Evolutionary conservation across 1,139 yeast genomes (phyloP), one percentile per base, ranked within the genome.

Genomic region (Suhomyces wounanorum): DNA sequence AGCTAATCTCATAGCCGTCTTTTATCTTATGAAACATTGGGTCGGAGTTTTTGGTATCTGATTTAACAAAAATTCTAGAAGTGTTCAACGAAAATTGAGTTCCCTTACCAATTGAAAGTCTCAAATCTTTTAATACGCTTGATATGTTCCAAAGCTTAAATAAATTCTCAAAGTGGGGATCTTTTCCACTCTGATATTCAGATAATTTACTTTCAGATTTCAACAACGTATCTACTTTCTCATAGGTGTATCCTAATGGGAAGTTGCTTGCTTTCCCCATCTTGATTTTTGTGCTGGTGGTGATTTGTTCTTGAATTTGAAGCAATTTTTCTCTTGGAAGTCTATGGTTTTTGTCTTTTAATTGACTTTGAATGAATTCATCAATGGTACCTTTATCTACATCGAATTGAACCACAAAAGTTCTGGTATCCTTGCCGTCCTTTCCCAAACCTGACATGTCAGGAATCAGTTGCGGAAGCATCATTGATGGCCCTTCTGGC

Each of bases 391-490:
- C 53, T 35, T 64, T 58, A 14, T 69, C 62, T 1, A 75, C 55
- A 7, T 56, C 55, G 52, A 67, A 77, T 54, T 72, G 72, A 75
- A 77, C 25, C 75, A 77, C 64, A 78, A 79, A 21, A 76, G 81
- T 79, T 8, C 88, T 77, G 0, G 77, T 68, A 11, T 67, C 63
- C 10, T 62, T 58, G 1, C 72, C 70, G 26, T 73, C 66, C 1
- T 67, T 69, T 3, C 92, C 92, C 40, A 89, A 68, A 8, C 87
- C 90, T 30, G 85, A 76, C 6, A 75, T 57, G 3, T 77, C 66
- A 4, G 87, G 75, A 50, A 87, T 71, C 1, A 75, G 62, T 11
- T 68, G 61, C 0, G 97, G 97, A 8, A 94, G 73, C 95, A 94
- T 86, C 52, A 83, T 73, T 0, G 83, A 73, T 1, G 77, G 77